Conservation (phyloP, 2,329 filamentous ascomycete genomes). For the Grosmannia huntii region DNA sequence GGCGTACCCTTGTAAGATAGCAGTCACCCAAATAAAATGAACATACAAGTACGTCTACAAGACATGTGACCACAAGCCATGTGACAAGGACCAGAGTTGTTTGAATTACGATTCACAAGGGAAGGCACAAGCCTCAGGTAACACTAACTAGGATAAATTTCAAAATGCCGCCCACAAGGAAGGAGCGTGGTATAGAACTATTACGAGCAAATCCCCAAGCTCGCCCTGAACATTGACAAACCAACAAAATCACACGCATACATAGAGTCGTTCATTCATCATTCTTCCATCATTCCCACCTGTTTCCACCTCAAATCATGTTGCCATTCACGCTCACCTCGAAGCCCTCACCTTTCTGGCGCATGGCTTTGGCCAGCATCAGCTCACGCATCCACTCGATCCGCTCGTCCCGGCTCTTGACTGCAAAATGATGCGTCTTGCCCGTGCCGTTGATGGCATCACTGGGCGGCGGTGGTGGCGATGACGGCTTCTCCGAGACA, state of each 20-base stretch:
- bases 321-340: constrained; percentile 73
- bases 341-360: constrained; percentile 72
- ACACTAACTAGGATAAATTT: background rate
- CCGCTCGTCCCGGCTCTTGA: constrained; percentile 72
- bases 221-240: background rate
- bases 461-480: constrained; percentile 25
- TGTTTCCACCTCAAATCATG: constrained; percentile 42
- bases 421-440: constrained; percentile 91
- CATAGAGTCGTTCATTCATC: background rate
- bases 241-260: background rate
- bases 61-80: background rate
- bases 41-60: background rate
- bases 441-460: constrained; percentile 44
- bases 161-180: constrained; percentile 9
- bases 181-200: constrained; percentile 12
- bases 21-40: constrained; percentile 9
- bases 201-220: background rate
- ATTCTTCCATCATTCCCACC: background rate
- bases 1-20: constrained; percentile 8
- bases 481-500: constrained; percentile 13
- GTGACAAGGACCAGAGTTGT: background rate
- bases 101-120: too few species aligned
- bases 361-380: constrained; percentile 79
- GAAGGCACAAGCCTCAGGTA: background rate
- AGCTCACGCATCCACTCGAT: constrained; percentile 97